A percentile compares a stretch with the other conserved stretches of the same genome.
phyloP scores from a whole-genome alignment of 768 basidiomycete genomes.

The Macrolepiota fuliginosa region DNA sequence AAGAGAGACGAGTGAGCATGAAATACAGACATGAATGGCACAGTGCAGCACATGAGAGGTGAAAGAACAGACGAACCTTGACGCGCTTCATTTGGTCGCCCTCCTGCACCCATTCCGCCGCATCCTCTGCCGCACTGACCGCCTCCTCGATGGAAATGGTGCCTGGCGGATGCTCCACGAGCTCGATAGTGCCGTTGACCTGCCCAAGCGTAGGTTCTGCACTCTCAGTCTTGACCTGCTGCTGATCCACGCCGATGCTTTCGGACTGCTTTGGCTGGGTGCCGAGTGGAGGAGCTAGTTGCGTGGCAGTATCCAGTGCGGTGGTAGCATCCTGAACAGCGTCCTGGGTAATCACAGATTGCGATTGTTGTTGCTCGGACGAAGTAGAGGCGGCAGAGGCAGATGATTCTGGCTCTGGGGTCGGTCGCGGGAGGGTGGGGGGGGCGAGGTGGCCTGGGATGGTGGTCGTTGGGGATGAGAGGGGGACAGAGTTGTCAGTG shows the following conservation, averaged over 20 bases:
- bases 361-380: constrained; percentile 10
- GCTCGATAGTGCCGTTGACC: constrained; percentile 42
- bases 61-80: constrained; percentile 49
- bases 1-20: background rate
- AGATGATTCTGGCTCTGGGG: constrained; percentile 26
- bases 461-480: background rate
- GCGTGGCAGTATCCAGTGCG: background rate
- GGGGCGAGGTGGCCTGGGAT: constrained; percentile 12
- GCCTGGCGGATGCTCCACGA: constrained; percentile 43
- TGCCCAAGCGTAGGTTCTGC: constrained; percentile 29
- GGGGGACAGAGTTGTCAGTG: background rate
- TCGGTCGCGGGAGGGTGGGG: constrained; percentile 25
- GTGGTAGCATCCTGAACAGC: background rate
- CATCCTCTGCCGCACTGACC: constrained; percentile 46
- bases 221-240: constrained; percentile 32
- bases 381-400: constrained; percentile 21
- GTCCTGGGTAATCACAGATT: constrained; percentile 5
- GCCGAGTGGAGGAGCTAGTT: background rate
- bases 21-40: background rate
- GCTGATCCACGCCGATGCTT: constrained; percentile 2
- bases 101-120: constrained; percentile 61
- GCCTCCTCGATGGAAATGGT: constrained; percentile 30
- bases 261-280: background rate
- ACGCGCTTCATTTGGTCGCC: constrained; percentile 79
- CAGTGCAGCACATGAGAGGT: constrained; percentile 15